phyloP scores from a whole-genome alignment of 768 basidiomycete species.

The Nidularia pulvinata region DNA sequence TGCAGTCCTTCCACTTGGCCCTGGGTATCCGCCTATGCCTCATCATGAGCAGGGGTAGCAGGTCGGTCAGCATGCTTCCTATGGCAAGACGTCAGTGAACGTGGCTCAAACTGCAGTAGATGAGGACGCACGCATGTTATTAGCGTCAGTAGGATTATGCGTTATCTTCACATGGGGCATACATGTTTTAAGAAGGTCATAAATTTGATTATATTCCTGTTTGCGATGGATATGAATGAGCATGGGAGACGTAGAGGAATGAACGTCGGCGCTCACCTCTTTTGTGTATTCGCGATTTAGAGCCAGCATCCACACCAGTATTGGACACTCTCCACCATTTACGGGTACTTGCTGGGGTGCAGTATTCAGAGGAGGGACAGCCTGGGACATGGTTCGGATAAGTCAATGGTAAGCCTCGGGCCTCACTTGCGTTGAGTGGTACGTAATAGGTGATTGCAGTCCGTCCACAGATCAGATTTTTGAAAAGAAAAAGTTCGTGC shows the following conservation, averaged over 20 bases:
- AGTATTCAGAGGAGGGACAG: neutral
- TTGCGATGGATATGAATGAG: conserved; percentile 4
- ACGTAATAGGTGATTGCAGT: too few species aligned
- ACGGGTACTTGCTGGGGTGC: neutral
- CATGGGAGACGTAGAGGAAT: conserved; percentile 4
- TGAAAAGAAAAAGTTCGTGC: too few species aligned
- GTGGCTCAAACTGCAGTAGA: neutral
- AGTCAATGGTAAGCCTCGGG: too few species aligned
- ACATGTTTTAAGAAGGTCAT: conserved; percentile 57
- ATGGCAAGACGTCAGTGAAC: conserved; percentile 2
- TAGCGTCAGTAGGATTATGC: conserved; percentile 56
- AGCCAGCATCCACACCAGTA: conserved; percentile 82
- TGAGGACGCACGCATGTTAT: conserved; percentile 62
- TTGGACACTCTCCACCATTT: conserved; percentile 46
- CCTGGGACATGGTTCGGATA: neutral
- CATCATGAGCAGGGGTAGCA: conserved; percentile 86
- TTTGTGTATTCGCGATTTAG: conserved; percentile 72
- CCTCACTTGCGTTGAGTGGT: too few species aligned
- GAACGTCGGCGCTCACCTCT: conserved; percentile 40
- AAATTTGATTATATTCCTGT: conserved; percentile 77
- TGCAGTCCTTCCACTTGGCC: conserved; percentile 69
- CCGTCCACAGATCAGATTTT: too few species aligned
- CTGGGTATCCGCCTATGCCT: conserved; percentile 78
- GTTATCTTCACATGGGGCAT: conserved; percentile 54
- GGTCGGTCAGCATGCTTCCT: conserved; percentile 69